Conservation (phyloP, 2,329 filamentous ascomycete species). For the Xylaria digitata region DNA sequence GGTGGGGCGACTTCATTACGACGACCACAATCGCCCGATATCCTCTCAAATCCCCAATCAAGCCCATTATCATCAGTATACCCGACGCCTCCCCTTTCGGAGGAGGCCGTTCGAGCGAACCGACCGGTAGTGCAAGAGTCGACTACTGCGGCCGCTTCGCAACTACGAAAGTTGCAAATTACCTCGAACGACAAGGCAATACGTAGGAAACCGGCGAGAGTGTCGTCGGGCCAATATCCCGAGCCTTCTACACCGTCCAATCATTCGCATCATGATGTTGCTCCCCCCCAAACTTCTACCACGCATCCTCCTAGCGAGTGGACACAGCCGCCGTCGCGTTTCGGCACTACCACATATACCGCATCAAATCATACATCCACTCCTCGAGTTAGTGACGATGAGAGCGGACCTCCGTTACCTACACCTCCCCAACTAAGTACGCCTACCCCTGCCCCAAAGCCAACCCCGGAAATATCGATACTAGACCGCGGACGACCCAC, state of each 20-base stretch:
- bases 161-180: conserved; percentile 43
- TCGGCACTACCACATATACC: conserved; percentile 72
- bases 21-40: conserved; percentile 41
- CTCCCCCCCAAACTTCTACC: conserved; percentile 40
- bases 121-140: conserved; percentile 29
- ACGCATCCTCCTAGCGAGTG: conserved; percentile 52
- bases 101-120: conserved; percentile 40
- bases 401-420: conserved; percentile 53
- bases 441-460: conserved; percentile 38
- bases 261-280: conserved; percentile 50
- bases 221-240: conserved; percentile 45
- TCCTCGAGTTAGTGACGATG: conserved; percentile 54
- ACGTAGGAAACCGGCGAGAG: conserved; percentile 58
- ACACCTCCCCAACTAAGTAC: conserved; percentile 51
- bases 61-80: conserved; percentile 41
- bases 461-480: conserved; percentile 47
- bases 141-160: conserved; percentile 5
- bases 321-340: conserved; percentile 68
- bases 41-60: conserved; percentile 39
- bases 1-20: conserved; percentile 39
- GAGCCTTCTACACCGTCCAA: conserved; percentile 52
- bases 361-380: conserved; percentile 61
- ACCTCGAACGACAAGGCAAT: conserved; percentile 54
- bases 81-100: conserved; percentile 55
- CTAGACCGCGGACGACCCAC: conserved; percentile 56